Evolutionary conservation across 345 rosid species (phyloP).

Genomic region (Bretschneidera sinensis): DNA sequence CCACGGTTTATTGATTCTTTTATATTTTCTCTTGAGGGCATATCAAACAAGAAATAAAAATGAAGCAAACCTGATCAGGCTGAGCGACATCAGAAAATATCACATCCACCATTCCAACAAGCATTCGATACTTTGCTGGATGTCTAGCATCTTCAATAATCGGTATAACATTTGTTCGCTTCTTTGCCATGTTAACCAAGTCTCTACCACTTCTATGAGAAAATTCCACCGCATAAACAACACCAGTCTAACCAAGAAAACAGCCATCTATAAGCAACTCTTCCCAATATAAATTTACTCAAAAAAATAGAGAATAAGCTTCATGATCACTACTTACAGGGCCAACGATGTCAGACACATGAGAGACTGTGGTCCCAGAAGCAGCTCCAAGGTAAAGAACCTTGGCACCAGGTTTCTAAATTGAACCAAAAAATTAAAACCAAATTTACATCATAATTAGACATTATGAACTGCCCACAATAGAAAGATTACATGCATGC

Average conservation of each 20-base stretch:
- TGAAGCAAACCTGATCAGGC: constrained; percentile 85
- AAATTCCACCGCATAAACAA: constrained; percentile 94
- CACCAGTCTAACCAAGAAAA: constrained; percentile 52
- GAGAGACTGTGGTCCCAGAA: constrained; percentile 99
- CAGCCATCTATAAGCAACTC: background rate
- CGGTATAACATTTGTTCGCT: constrained; percentile 87
- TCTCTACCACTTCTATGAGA: constrained; percentile 98
- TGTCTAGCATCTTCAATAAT: constrained; percentile 99
- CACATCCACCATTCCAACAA: constrained; percentile 99
- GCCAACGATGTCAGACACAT: constrained; percentile 94
- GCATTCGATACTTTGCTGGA: constrained; percentile 94
- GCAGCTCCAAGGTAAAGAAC: constrained; percentile 99
- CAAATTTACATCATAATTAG: too few relatives aligned
- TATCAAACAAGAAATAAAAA: background rate
- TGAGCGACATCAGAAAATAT: constrained; percentile 99
- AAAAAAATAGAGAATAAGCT: background rate
- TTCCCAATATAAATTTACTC: background rate
- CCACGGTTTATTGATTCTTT: too few relatives aligned
- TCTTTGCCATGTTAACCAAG: constrained; percentile 98
- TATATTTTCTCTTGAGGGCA: background rate
- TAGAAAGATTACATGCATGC: background rate
- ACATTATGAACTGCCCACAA: background rate
- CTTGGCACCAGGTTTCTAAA: constrained; percentile 89
- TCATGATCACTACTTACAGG: constrained; percentile 53
- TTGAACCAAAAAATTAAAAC: background rate